phyloP scores from a whole-genome alignment of 257 asterid genomes.

The Rubia yunnanensis region DNA sequence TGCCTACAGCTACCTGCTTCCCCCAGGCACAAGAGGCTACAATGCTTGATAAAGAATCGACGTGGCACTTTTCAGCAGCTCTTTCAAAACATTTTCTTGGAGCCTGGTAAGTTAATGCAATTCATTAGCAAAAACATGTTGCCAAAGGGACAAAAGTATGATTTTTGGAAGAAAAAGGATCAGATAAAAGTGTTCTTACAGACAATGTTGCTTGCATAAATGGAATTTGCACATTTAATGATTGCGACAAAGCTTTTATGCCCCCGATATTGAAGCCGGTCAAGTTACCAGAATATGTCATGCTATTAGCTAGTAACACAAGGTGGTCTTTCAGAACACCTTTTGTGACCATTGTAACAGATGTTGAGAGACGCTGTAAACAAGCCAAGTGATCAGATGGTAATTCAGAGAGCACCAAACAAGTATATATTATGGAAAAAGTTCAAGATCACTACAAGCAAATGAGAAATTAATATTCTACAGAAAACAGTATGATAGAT shows the following conservation, averaged over 20 bases:
- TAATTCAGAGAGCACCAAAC: not conserved
- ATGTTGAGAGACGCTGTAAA: conserved; percentile 76
- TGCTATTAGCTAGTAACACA: conserved; percentile 80
- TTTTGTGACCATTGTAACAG: conserved; percentile 94
- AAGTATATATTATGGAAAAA: not conserved
- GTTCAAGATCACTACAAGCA: not conserved
- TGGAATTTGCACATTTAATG: conserved; percentile 79
- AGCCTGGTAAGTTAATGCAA: conserved; percentile 41
- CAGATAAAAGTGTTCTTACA: conserved; percentile 40
- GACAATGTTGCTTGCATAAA: conserved; percentile 84
- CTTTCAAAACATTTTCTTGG: conserved; percentile 89
- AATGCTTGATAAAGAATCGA: conserved; percentile 69
- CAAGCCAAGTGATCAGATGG: not conserved
- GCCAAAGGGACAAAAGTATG: conserved; percentile 2
- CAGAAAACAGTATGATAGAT: not conserved
- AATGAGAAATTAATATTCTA: not conserved
- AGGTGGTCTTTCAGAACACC: conserved; percentile 98
- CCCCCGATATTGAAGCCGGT: conserved; percentile 94
- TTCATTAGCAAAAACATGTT: conserved; percentile 13
- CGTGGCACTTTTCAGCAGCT: conserved; percentile 95
- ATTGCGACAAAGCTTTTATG: conserved; percentile 66
- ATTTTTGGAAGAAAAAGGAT: conserved; percentile 8
- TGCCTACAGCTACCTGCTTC: conserved; percentile 82
- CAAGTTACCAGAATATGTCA: conserved; percentile 86
- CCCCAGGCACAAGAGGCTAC: conserved; percentile 99